Base-by-base conservation (phyloP, 2,329 filamentous ascomycete species). In the Trichoderma arundinaceum region DNA sequence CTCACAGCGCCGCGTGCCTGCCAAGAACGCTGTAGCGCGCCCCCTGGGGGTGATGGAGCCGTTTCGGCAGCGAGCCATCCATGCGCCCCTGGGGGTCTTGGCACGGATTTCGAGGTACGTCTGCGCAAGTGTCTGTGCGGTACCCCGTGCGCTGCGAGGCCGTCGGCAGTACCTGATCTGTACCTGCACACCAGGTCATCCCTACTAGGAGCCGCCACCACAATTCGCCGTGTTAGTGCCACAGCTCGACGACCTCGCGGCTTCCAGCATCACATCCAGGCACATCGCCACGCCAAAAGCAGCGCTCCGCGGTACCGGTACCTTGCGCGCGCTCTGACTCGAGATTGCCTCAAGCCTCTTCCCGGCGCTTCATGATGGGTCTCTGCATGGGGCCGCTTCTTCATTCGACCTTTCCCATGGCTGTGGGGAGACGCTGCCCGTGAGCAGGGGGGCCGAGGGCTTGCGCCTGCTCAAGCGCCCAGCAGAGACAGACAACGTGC, bases 1-100 rank as follows among this genome's bases (percentile, higher is more conserved):
- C 48, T 62, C 15, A 48, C 19, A 49, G 61, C 62, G 62, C 53
- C 38, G 53, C 35, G 62, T 43, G 51, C 62, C 62, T 65, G 62
- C 62, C 62, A 65, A 59, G 62, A 65, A 51, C 38, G 62, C 62
- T 49, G 53, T 65, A 65, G 62, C 53, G 62, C 53, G 28, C 17
- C 62, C 62, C 62, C 62, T 58, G 39, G 53, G 17, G 17, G 22
- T 13, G 19, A 48, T 38, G 52, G 52, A 43, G 51, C 53, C 62
- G 62, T 65, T 65, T 65, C 62, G 62, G 62, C 62, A 64, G 41
- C 61, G 17, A 28, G 39, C 59, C 59, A 62, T 62, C 59, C 48
- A 62, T 44, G 49, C 17, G 59, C 61, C 61, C 61, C 61, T 64
- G 60, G 60, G 43, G 48, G 32, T 8, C 59, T 62, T 62, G 59